Evolutionary conservation across 192 early-diverging fungal species (phyloP).

Genomic region (Haplosporangium gracile): DNA sequence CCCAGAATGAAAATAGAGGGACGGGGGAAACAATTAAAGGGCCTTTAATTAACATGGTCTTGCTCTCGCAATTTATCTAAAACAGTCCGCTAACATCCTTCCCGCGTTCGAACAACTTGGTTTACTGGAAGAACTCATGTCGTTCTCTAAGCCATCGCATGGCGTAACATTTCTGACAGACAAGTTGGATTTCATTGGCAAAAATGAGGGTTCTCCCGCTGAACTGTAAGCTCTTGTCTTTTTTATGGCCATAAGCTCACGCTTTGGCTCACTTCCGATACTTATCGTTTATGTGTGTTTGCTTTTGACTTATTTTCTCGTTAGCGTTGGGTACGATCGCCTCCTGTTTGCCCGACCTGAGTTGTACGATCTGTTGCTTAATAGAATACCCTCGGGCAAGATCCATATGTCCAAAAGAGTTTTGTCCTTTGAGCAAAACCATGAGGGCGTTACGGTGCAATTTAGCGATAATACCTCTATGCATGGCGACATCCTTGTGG

Average conservation of each 20-base stretch:
- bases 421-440: neutral
- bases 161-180: neutral
- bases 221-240: neutral
- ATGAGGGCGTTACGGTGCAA: neutral
- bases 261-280: too few relatives aligned
- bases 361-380: slow-evolving; percentile 15
- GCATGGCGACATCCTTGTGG: slow-evolving; percentile 23
- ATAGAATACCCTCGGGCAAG: neutral
- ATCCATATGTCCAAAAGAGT: slow-evolving; percentile 27
- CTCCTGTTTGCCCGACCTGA: slow-evolving; percentile 13
- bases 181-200: neutral
- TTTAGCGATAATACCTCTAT: neutral
- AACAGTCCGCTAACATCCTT: neutral
- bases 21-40: too few relatives aligned
- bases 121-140: neutral
- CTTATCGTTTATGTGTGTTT: too few relatives aligned
- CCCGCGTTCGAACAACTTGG: neutral
- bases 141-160: neutral
- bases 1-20: too few relatives aligned
- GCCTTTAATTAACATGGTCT: too few relatives aligned
- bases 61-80: too few relatives aligned
- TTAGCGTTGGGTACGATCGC: slow-evolving; percentile 9
- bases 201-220: neutral
- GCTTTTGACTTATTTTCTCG: neutral
- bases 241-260: neutral